Conservation (phyloP, 768 basidiomycete genomes). For the Macrolepiota dolichaula region DNA sequence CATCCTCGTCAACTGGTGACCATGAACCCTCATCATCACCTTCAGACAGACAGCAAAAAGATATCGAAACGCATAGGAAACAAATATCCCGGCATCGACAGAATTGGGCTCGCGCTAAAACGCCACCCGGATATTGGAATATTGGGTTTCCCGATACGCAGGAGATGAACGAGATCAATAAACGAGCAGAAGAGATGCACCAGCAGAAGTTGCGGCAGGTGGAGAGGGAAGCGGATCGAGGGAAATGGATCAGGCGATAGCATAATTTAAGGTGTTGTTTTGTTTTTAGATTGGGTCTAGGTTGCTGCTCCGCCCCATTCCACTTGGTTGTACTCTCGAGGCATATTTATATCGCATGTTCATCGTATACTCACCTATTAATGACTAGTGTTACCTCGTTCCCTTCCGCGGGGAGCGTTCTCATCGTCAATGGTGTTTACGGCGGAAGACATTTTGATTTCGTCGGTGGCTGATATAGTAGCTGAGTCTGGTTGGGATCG, state of each 20-base stretch:
- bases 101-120: conserved; percentile 65
- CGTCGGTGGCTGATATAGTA: background rate
- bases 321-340: background rate
- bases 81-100: conserved; percentile 70
- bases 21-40: conserved; percentile 11
- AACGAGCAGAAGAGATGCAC: conserved; percentile 69
- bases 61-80: conserved; percentile 57
- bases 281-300: background rate
- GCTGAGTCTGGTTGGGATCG: background rate
- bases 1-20: conserved; percentile 8
- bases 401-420: background rate
- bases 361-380: background rate
- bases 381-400: background rate
- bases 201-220: conserved; percentile 56
- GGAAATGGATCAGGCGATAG: conserved; percentile 32
- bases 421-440: background rate
- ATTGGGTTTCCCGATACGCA: conserved; percentile 91
- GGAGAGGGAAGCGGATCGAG: conserved; percentile 55
- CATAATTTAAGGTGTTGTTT: background rate
- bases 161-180: conserved; percentile 73
- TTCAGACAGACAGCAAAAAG: conserved; percentile 18
- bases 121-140: conserved; percentile 87
- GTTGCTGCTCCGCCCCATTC: background rate
- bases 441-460: background rate
- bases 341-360: background rate